phyloP scores from a whole-genome alignment of 2,329 filamentous ascomycete species.

The Fusarium palustre region DNA sequence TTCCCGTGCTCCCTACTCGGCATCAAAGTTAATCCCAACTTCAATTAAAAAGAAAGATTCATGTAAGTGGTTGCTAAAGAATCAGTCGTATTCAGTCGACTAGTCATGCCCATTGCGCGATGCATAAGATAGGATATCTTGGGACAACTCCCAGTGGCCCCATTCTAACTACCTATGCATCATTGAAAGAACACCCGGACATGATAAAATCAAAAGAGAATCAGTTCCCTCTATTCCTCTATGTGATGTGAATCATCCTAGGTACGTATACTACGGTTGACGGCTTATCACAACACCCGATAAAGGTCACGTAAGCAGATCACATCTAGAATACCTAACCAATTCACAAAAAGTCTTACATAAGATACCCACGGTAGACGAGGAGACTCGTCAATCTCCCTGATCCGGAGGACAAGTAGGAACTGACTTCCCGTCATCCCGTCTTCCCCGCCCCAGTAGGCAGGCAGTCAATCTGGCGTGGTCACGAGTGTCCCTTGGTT shows the following conservation, averaged over 20 bases:
- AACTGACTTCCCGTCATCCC: slow-evolving; percentile 10
- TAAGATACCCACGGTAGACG: too few species aligned
- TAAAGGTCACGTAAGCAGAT: not conserved
- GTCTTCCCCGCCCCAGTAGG: not conserved
- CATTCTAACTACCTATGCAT: too few species aligned
- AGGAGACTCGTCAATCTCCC: not conserved
- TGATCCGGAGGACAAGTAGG: not conserved
- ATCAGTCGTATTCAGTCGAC: not conserved
- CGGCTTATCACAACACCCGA: not conserved
- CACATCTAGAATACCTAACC: not conserved
- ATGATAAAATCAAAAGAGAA: not conserved
- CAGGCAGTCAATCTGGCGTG: slow-evolving; percentile 2
- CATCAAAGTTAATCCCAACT: not conserved
- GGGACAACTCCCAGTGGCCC: fast-evolving
- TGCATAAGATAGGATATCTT: not conserved
- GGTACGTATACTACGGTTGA: not conserved
- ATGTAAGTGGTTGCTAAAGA: not conserved
- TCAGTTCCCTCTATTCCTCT: not conserved
- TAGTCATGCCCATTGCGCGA: not conserved
- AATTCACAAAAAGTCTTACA: not conserved
- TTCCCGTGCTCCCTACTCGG: not conserved
- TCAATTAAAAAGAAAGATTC: not conserved
- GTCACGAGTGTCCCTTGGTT: slow-evolving; percentile 7
- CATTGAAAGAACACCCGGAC: fast-evolving
- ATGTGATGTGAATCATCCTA: not conserved